These are phyloP conservation scores for Rubus idaeus DNA, from an alignment of 306 rosid genomes.

Conservation along the genomic window DNA sequence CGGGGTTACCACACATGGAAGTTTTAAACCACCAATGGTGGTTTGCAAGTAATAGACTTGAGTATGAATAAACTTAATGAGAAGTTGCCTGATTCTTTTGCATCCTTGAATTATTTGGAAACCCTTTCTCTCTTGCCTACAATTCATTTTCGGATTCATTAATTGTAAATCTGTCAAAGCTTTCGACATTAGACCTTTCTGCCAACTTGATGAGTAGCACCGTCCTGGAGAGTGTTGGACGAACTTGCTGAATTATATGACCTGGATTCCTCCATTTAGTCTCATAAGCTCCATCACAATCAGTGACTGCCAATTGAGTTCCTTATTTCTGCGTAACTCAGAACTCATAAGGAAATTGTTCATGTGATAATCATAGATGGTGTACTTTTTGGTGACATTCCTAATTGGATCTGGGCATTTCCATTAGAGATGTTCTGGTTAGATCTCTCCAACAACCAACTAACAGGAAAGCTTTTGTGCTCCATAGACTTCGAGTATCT, in stretches of 20 bases:
- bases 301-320: neutral
- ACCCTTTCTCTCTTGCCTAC: neutral
- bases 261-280: no score
- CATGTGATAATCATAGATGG: no score
- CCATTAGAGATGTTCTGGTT: no score
- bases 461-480: neutral
- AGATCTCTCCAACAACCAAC: no score
- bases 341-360: neutral
- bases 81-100: neutral
- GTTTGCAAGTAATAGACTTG: neutral
- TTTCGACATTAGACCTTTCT: neutral
- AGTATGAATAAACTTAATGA: neutral
- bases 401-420: no score
- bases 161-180: neutral
- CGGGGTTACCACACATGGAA: no score
- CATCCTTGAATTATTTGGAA: neutral
- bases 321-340: neutral
- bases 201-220: conserved; percentile 4
- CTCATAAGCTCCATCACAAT: no score
- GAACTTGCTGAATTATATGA: neutral
- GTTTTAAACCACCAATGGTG: no score
- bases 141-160: conserved; percentile 1
- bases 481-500: no score
- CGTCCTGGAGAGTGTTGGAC: neutral
- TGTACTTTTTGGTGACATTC: no score